Percentiles rank a stretch among this genome's conserved stretches.
Conservation (phyloP, 129 eudicot species). For the Deinandra increscens region DNA sequence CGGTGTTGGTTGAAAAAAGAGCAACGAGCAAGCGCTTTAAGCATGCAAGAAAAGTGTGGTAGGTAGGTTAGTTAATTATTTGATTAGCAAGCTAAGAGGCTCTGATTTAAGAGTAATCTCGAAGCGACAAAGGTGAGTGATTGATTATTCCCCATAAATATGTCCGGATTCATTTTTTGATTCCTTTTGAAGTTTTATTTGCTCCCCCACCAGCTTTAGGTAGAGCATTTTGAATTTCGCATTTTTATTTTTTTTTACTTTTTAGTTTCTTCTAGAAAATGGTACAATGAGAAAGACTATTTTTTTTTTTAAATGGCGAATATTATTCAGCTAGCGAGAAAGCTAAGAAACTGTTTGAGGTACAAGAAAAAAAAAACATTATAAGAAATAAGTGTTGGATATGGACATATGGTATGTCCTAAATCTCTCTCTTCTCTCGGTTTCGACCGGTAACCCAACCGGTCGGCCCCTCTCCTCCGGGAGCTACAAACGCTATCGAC, state of each 20-base stretch:
- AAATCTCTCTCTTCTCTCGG: too few species aligned
- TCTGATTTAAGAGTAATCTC: background rate
- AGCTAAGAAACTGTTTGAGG: too few species aligned
- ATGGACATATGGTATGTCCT: too few species aligned
- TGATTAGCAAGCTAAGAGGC: background rate
- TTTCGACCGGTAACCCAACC: too few species aligned
- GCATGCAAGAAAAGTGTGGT: background rate
- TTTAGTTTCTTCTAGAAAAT: background rate
- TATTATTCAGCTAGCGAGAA: too few species aligned
- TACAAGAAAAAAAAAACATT: too few species aligned
- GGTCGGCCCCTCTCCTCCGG: too few species aligned
- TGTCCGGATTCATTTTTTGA: slow-evolving; percentile 10
- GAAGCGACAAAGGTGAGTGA: background rate
- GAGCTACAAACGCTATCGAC: too few species aligned
- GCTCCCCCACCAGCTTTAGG: background rate
- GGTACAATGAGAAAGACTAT: too few species aligned
- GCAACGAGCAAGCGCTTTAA: slow-evolving; percentile 8
- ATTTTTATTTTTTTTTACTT: too few species aligned
- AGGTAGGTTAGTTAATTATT: background rate
- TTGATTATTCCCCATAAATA: background rate
- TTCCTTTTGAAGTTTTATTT: background rate
- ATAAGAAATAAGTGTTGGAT: too few species aligned
- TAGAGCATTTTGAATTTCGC: background rate
- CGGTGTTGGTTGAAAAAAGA: slow-evolving; percentile 1
- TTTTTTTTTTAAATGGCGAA: too few species aligned